Conservation (phyloP, 1,284 basidiomycete species). For the Leccinum subspadiceum region DNA sequence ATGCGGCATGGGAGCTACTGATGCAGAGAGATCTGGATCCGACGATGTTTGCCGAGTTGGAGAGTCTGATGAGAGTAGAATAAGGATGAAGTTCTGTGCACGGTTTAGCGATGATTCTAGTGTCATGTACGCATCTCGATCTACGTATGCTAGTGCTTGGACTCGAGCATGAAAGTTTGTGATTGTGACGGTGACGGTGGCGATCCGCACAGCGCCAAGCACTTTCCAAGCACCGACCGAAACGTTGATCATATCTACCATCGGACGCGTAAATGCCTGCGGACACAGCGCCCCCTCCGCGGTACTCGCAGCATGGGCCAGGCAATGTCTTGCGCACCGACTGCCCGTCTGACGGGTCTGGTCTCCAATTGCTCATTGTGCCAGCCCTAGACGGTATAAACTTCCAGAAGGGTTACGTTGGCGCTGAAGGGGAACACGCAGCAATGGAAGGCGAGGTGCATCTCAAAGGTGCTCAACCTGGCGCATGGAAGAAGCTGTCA, state of each 20-base stretch:
- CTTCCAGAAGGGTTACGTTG: conserved; percentile 79
- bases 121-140: conserved; percentile 9
- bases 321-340: conserved; percentile 14
- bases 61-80: conserved; percentile 70
- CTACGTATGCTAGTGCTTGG: conserved; percentile 11
- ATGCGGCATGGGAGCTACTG: conserved; percentile 67
- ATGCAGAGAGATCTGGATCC: conserved; percentile 67
- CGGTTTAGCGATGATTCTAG: conserved; percentile 5
- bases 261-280: conserved; percentile 22
- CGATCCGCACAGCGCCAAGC: conserved; percentile 4
- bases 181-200: conserved; percentile 7
- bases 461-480: conserved; percentile 61
- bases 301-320: conserved; percentile 34
- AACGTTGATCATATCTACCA: conserved; percentile 30
- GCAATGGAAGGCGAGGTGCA: conserved; percentile 82
- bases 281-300: conserved; percentile 42
- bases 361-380: conserved; percentile 61
- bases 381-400: conserved; percentile 63
- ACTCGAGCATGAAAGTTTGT: background rate
- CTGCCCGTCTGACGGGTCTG: conserved; percentile 15
- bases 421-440: conserved; percentile 73
- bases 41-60: conserved; percentile 70
- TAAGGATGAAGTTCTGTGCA: conserved; percentile 22
- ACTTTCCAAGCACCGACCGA: background rate
- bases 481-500: conserved; percentile 66